A percentile compares a stretch with the other conserved stretches of the same genome.
Evolutionary conservation across 768 basidiomycete species (phyloP).

Genomic region (Wakefieldia striispora): DNA sequence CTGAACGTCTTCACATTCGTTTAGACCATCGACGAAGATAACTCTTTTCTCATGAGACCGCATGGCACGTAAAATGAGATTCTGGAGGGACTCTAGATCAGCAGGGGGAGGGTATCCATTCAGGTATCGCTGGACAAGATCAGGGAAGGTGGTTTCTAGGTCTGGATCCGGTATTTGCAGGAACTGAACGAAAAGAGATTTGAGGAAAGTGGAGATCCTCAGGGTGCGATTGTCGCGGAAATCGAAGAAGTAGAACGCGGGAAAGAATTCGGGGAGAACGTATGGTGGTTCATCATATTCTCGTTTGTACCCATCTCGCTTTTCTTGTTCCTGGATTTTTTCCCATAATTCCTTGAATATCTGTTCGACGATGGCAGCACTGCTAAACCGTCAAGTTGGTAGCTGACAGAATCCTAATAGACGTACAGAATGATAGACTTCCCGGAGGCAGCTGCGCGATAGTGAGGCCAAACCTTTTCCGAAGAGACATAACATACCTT

Average conservation of each 20-base stretch:
- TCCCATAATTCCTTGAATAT: conserved; percentile 23
- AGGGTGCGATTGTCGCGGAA: conserved; percentile 24
- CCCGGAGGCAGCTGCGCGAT: conserved; percentile 16
- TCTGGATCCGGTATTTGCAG: conserved; percentile 23
- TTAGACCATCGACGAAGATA: conserved; percentile 25
- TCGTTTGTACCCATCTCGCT: conserved; percentile 13
- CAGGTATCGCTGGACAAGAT: conserved; percentile 12
- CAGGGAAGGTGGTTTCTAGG: conserved; percentile 20
- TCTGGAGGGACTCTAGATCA: conserved; percentile 10
- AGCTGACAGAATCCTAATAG: neutral
- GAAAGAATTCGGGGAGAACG: conserved; percentile 24
- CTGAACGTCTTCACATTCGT: conserved; percentile 25
- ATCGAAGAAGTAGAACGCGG: conserved; percentile 29
- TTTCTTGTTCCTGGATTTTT: conserved; percentile 21
- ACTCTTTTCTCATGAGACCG: conserved; percentile 18
- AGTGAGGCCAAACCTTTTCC: conserved; percentile 1
- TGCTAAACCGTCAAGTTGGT: conserved; percentile 8
- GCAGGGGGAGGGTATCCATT: conserved; percentile 20
- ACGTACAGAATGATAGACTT: conserved; percentile 26
- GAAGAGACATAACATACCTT: conserved; percentile 10
- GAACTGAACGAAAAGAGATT: conserved; percentile 27
- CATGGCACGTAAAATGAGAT: conserved; percentile 24
- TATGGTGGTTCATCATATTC: conserved; percentile 14
- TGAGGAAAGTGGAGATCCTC: conserved; percentile 17
- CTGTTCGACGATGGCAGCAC: conserved; percentile 24